Conservation (phyloP, 2,329 filamentous ascomycete species). For the Elsinoe australis region DNA sequence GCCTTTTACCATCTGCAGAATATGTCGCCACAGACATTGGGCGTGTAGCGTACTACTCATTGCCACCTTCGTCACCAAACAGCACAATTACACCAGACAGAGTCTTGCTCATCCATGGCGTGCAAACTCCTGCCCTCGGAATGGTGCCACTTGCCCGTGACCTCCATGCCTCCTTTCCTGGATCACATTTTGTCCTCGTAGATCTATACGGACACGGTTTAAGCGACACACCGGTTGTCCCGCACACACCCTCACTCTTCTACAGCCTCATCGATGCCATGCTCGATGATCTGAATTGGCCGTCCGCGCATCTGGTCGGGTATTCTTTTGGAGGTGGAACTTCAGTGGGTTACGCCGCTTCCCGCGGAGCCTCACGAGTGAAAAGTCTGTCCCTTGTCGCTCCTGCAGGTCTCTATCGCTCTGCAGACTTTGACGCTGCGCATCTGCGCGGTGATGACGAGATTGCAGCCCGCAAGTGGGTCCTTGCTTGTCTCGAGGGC, state of each 20-base stretch:
- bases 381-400: conserved; percentile 3
- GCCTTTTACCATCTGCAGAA: conserved; percentile 33
- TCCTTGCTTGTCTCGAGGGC: conserved; percentile 39
- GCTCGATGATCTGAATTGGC: conserved; percentile 38
- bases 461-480: conserved; percentile 30
- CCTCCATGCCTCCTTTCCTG: conserved; percentile 33
- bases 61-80: conserved; percentile 22
- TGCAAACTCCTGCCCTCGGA: conserved; percentile 46
- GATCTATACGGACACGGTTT: conserved; percentile 51
- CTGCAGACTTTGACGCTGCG: not conserved
- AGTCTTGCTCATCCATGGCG: conserved; percentile 44
- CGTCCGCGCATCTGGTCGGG: conserved; percentile 39
- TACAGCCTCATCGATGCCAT: conserved; percentile 36
- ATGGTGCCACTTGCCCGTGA: conserved; percentile 37
- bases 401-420: conserved; percentile 16
- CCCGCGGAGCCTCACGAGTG: conserved; percentile 22
- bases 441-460: conserved; percentile 25
- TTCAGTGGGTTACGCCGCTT: conserved; percentile 34
- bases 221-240: conserved; percentile 39
- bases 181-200: conserved; percentile 37
- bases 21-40: conserved; percentile 32
- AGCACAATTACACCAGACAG: not conserved
- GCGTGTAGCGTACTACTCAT: conserved; percentile 37
- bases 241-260: conserved; percentile 40
- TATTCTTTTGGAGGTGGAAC: conserved; percentile 45